These are phyloP conservation scores for Thozetella sp. DNA, from an alignment of 495 filamentous ascomycete species.

Conservation along the genomic window DNA sequence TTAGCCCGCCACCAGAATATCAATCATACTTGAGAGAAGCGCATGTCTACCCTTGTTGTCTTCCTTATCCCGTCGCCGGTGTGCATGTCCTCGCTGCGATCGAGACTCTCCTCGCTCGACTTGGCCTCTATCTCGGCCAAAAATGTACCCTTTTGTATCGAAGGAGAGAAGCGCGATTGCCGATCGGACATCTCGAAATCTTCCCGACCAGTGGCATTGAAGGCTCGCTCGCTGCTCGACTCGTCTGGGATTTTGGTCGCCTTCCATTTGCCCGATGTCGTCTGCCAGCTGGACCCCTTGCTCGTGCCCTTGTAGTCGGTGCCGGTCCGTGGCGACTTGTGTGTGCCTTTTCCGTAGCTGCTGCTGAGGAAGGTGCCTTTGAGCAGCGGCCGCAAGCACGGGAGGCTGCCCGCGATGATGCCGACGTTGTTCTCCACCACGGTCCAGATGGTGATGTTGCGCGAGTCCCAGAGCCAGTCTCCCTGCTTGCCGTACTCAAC, in stretches of 20 bases:
- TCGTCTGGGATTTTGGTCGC: constrained; percentile 2
- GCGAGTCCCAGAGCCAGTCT: constrained; percentile 48
- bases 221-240: constrained; percentile 11
- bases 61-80: not conserved
- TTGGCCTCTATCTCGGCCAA: not conserved
- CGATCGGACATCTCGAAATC: constrained; percentile 8
- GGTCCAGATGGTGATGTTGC: constrained; percentile 22
- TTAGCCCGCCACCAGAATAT: not conserved
- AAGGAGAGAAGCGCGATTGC: not conserved
- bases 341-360: constrained; percentile 8
- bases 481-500: constrained; percentile 34
- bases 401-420: constrained; percentile 18
- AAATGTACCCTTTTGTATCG: not conserved
- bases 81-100: not conserved
- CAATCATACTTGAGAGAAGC: not conserved
- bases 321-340: constrained; percentile 2
- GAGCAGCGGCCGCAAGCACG: constrained; percentile 15
- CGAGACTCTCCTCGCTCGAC: not conserved
- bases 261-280: not conserved
- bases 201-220: constrained; percentile 6
- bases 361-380: constrained; percentile 16
- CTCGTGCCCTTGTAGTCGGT: constrained; percentile 6
- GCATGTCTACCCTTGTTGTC: not conserved
- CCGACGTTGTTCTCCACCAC: constrained; percentile 19
- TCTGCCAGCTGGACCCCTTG: not conserved